Conservation (phyloP, 768 basidiomycete genomes). For the Galerina marginata region DNA sequence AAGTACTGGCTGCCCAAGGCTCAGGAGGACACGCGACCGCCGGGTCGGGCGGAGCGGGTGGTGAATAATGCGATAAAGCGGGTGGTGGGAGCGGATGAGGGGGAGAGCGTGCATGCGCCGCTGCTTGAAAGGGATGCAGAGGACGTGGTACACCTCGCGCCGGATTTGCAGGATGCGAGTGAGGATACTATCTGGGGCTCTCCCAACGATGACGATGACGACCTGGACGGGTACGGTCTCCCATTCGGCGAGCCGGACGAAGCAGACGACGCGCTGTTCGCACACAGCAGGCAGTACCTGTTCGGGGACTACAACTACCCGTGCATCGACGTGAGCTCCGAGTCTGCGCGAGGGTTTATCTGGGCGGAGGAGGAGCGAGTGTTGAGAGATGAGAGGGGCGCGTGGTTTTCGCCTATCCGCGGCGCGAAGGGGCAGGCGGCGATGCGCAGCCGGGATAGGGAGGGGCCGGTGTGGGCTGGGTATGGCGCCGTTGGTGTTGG, state of each 20-base stretch:
- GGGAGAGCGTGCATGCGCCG: slow-evolving; percentile 75
- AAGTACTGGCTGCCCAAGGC: slow-evolving; percentile 97
- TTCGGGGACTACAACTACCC: slow-evolving; percentile 95
- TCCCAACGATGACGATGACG: slow-evolving; percentile 20
- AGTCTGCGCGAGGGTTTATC: slow-evolving; percentile 64
- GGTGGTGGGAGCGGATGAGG: slow-evolving; percentile 47
- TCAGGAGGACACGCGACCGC: slow-evolving; percentile 40
- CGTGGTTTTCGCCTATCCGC: slow-evolving; percentile 69
- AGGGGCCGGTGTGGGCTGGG: slow-evolving; percentile 51
- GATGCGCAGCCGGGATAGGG: slow-evolving; percentile 35
- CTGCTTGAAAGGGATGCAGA: slow-evolving; percentile 68
- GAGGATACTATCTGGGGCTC: slow-evolving; percentile 49
- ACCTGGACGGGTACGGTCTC: slow-evolving; percentile 55
- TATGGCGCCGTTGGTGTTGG: slow-evolving; percentile 60
- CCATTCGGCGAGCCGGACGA: slow-evolving; percentile 74
- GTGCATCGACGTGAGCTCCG: slow-evolving; percentile 85
- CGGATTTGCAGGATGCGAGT: slow-evolving; percentile 51
- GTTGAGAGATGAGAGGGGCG: slow-evolving; percentile 73
- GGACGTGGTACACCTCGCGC: slow-evolving; percentile 67
- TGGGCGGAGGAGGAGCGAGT: slow-evolving; percentile 91
- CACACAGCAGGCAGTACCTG: slow-evolving; percentile 75
- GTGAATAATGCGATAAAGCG: slow-evolving; percentile 47
- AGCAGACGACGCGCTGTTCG: slow-evolving; percentile 78
- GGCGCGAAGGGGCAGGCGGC: slow-evolving; percentile 49
- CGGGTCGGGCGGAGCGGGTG: slow-evolving; percentile 45